These are phyloP conservation scores for Nepenthes alata DNA, from an alignment of 179 eudicot species.

Conservation along the genomic window DNA sequence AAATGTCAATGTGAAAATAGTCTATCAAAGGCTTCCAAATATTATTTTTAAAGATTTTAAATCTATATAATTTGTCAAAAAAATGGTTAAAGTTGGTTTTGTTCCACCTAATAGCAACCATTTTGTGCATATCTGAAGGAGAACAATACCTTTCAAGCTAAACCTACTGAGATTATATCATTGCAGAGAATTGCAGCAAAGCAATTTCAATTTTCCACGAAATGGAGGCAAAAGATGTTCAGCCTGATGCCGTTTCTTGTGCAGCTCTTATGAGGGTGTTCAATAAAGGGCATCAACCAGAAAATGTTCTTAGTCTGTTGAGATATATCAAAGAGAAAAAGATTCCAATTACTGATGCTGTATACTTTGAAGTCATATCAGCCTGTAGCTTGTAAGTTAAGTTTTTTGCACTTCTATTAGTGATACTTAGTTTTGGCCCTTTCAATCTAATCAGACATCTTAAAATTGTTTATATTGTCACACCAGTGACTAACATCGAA, in stretches of 20 bases:
- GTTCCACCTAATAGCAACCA: too few species aligned
- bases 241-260: slow-evolving; percentile 75
- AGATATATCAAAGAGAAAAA: slow-evolving; percentile 51
- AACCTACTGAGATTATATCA: not conserved
- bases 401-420: not conserved
- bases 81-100: too few species aligned
- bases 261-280: slow-evolving; percentile 83
- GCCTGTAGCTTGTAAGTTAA: slow-evolving; percentile 84
- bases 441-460: not conserved
- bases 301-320: slow-evolving; percentile 52
- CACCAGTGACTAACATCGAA: not conserved
- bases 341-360: slow-evolving; percentile 50
- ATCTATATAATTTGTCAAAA: too few species aligned
- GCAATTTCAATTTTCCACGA: slow-evolving; percentile 57
- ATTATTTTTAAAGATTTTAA: too few species aligned
- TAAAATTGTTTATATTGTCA: not conserved
- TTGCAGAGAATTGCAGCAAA: slow-evolving; percentile 68
- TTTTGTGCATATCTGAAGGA: not conserved
- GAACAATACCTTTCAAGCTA: not conserved
- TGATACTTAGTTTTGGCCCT: not conserved
- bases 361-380: slow-evolving; percentile 72
- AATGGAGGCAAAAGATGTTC: slow-evolving; percentile 60
- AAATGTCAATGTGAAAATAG: too few species aligned
- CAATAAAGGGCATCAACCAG: slow-evolving; percentile 70
- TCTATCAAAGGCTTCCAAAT: too few species aligned